A percentile compares a stretch with the other conserved stretches of the same genome.
These are phyloP conservation scores for Rhodocollybia butyracea DNA, from an alignment of 768 basidiomycete species.

Conservation along the genomic window DNA sequence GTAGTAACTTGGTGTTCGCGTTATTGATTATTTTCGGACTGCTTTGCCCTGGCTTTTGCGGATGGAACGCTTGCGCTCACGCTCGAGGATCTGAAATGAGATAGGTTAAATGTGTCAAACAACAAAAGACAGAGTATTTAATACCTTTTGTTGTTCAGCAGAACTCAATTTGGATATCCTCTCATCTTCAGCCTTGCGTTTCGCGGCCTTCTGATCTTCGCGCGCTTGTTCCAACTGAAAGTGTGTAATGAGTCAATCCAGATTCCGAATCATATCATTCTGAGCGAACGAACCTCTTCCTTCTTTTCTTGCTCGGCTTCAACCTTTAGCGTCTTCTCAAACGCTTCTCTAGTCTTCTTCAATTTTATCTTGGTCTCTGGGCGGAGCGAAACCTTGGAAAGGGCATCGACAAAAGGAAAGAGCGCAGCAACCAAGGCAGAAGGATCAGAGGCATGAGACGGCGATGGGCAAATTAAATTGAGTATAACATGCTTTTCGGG, in stretches of 20 bases:
- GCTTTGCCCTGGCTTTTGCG: slow-evolving; percentile 69
- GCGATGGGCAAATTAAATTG: slow-evolving; percentile 52
- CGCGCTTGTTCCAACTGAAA: slow-evolving; percentile 39
- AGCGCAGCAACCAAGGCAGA: slow-evolving; percentile 58
- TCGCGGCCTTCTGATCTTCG: slow-evolving; percentile 70
- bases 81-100: slow-evolving; percentile 54
- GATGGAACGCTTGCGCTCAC: slow-evolving; percentile 70
- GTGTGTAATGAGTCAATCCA: neutral
- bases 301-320: slow-evolving; percentile 65
- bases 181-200: slow-evolving; percentile 72
- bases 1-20: neutral
- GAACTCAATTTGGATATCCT: slow-evolving; percentile 69
- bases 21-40: slow-evolving; percentile 41
- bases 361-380: slow-evolving; percentile 84
- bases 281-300: slow-evolving; percentile 51
- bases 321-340: slow-evolving; percentile 65
- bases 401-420: slow-evolving; percentile 74
- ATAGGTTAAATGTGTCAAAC: neutral
- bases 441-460: slow-evolving; percentile 45
- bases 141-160: slow-evolving; percentile 80
- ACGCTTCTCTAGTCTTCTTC: slow-evolving; percentile 66
- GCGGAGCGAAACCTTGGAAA: slow-evolving; percentile 58
- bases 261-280: neutral
- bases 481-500: slow-evolving; percentile 75
- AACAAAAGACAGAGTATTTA: neutral